A percentile compares a stretch with the other conserved stretches of the same genome.
Evolutionary conservation across 768 basidiomycete species (phyloP).

Genomic region (Porphyrellus cyaneotinctus): DNA sequence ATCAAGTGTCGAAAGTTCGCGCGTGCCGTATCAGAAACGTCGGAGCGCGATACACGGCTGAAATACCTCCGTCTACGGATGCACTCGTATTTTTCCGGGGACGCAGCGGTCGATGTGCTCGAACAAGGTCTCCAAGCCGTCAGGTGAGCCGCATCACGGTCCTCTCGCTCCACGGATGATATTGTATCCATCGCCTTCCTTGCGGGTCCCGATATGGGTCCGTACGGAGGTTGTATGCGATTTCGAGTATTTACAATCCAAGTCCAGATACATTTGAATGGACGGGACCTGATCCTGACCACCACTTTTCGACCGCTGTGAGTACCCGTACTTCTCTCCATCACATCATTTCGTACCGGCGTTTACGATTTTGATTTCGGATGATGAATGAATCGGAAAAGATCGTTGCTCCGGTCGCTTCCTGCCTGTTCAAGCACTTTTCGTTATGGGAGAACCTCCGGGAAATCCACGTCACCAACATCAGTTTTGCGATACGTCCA

Average conservation of each 20-base stretch:
- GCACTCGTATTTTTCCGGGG: slow-evolving; percentile 37
- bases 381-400: no score
- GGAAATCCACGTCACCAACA: slow-evolving; percentile 46
- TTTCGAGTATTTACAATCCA: slow-evolving; percentile 16
- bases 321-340: slow-evolving; percentile 19
- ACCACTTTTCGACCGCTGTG: slow-evolving; percentile 61
- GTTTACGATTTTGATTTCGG: not conserved
- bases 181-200: not conserved
- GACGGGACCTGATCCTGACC: slow-evolving; percentile 59
- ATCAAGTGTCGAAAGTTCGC: slow-evolving; percentile 19
- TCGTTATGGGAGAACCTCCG: slow-evolving; percentile 41
- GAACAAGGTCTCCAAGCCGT: slow-evolving; percentile 32
- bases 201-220: not conserved
- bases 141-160: slow-evolving; percentile 31
- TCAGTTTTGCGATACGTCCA: slow-evolving; percentile 35
- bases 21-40: not conserved
- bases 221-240: not conserved
- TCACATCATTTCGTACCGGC: not conserved
- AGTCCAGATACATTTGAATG: slow-evolving; percentile 48
- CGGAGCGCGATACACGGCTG: slow-evolving; percentile 16
- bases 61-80: slow-evolving; percentile 35
- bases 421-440: slow-evolving; percentile 24
- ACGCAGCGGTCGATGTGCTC: slow-evolving; percentile 28
- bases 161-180: not conserved
- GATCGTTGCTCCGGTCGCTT: slow-evolving; percentile 24